Conservation (phyloP, 2,329 filamentous ascomycete species). For the Colletotrichum acutatum region DNA sequence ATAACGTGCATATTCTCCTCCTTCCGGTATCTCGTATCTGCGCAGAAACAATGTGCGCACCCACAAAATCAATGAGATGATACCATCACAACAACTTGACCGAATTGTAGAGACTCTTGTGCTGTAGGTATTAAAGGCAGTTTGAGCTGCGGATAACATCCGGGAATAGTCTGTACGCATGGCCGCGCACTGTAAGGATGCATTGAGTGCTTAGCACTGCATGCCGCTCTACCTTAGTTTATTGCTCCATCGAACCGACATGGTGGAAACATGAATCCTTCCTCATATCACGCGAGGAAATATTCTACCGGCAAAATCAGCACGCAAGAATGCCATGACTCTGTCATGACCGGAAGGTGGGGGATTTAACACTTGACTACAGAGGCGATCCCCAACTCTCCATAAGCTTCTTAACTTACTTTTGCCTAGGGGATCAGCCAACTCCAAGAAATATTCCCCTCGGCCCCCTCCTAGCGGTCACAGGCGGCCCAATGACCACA, state of each 20-base stretch:
- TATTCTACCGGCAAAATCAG: not conserved
- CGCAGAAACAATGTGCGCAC: too few relatives aligned
- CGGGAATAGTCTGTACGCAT: not conserved
- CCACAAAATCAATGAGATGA: not conserved
- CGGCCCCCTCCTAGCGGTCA: not conserved
- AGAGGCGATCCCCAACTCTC: not conserved
- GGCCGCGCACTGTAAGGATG: too few relatives aligned
- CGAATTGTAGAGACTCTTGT: not conserved
- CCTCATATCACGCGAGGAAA: not conserved
- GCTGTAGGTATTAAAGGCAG: not conserved
- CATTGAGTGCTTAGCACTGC: not conserved
- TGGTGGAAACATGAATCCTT: not conserved
- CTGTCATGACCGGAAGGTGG: not conserved
- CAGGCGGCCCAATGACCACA: not conserved
- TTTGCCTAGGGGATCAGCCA: not conserved
- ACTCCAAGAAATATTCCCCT: not conserved
- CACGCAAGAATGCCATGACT: not conserved
- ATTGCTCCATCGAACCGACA: not conserved
- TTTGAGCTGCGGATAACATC: not conserved
- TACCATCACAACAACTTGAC: not conserved
- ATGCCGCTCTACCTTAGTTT: not conserved
- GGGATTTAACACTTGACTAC: too few relatives aligned
- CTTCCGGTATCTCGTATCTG: not conserved
- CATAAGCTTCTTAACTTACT: not conserved
- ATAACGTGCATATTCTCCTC: not conserved